Base-by-base conservation (phyloP, 768 basidiomycete genomes). In the Chalciporus chontae region DNA sequence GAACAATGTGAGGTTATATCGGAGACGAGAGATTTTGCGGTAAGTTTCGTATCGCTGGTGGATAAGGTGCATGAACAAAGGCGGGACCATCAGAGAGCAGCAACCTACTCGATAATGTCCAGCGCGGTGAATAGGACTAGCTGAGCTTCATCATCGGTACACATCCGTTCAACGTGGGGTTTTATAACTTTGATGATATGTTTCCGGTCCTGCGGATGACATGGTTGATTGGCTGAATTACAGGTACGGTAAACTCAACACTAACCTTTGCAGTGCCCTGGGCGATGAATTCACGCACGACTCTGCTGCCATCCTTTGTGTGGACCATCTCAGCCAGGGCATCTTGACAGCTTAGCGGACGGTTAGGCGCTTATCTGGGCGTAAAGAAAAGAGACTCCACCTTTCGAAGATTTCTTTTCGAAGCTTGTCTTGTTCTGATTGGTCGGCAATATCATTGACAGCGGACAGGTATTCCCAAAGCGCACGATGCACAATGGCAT, bases 251-350 rank as follows among this genome's bases (percentile, higher is more conserved):
- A 21, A 21, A 21, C 21, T 21, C 21, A 11, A 4, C 18, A 36
- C 58, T 64, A 17, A 85, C 88, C 73, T 96, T 97, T 4, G 94
- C 91, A 11, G 78, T 81, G 5, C 91, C 91, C 39, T 78, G 76
- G 0, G 85, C 90, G 32, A 95, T 76, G 65, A 96, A 89, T 54
- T 93, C 85, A 38, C 94, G 82, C 3, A 89, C 92, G 23, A 80
- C 84, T 18, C 89, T 82, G 51, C 90, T 90, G 17, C 94, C 94
- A 58, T 95, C 90, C 62, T 83, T 91, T 14, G 94, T 97, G 61
- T 97, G 94, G 0, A 94, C 90, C 78, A 95, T 89, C 63, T 96
- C 94, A 0, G 93, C 85, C 7, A 95, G 73, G 17, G 86, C 77
- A 37, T 95, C 93, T 54, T 90, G 84, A 58, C 87, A 89, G 44